Evolutionary conservation across 148 eudicot species (phyloP).

Genomic region (Silene conica): DNA sequence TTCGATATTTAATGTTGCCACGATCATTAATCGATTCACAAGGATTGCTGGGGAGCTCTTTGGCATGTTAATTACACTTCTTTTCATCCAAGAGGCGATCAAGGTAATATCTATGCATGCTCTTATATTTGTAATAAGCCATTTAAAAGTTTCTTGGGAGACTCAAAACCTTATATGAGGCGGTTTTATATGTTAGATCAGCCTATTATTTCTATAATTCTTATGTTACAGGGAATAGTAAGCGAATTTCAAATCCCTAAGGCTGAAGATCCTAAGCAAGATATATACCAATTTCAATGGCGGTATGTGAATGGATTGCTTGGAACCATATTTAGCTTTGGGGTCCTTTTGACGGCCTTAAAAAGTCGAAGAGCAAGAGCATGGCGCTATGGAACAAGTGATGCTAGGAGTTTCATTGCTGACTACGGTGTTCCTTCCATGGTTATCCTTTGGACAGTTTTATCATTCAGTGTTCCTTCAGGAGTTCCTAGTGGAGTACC

Average conservation of each 20-base stretch:
- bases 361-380: constrained; percentile 66
- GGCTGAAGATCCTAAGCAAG: constrained; percentile 29
- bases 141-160: too few relatives aligned
- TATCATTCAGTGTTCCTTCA: constrained; percentile 56
- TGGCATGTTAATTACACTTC: constrained; percentile 64
- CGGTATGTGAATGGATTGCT: constrained; percentile 65
- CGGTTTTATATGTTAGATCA: too few relatives aligned
- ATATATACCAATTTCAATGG: constrained; percentile 49
- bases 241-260: constrained; percentile 53
- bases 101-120: constrained; percentile 34
- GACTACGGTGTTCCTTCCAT: constrained; percentile 90
- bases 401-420: constrained; percentile 65
- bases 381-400: constrained; percentile 66
- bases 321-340: constrained; percentile 56
- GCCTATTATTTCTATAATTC: neutral
- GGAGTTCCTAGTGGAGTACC: constrained; percentile 72
- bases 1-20: constrained; percentile 52
- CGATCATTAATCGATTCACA: constrained; percentile 52
- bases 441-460: constrained; percentile 68
- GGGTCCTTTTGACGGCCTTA: constrained; percentile 49
- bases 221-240: constrained; percentile 37
- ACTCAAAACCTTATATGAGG: too few relatives aligned
- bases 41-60: constrained; percentile 68
- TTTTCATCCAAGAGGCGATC: constrained; percentile 70
- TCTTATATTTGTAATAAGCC: neutral